These are phyloP conservation scores for Talaromyces adpressus DNA, from an alignment of 495 filamentous ascomycete genomes.

Conservation along the genomic window DNA sequence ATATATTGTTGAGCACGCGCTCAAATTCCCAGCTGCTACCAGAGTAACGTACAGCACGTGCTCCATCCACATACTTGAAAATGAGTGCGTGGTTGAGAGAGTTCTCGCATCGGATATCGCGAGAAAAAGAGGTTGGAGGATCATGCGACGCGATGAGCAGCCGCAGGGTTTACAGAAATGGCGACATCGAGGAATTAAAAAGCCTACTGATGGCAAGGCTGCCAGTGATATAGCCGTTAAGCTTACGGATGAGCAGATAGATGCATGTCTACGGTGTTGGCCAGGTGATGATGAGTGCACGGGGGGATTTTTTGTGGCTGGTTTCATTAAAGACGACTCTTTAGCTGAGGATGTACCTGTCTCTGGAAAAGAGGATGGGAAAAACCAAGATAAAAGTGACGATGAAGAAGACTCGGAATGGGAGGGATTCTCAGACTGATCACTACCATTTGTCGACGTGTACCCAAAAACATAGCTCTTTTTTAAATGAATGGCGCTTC, in stretches of 20 bases:
- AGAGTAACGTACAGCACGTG: constrained; percentile 90
- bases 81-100: constrained; percentile 72
- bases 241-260: constrained; percentile 46
- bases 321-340: constrained; percentile 48
- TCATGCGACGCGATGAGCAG: constrained; percentile 64
- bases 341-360: background rate
- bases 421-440: constrained; percentile 40
- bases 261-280: constrained; percentile 75
- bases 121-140: constrained; percentile 62
- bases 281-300: constrained; percentile 73
- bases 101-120: constrained; percentile 63
- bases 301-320: constrained; percentile 67
- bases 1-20: constrained; percentile 70
- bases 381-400: constrained; percentile 11
- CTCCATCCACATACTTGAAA: constrained; percentile 78
- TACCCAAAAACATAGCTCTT: background rate
- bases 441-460: background rate
- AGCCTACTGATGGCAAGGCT: constrained; percentile 20
- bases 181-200: constrained; percentile 55
- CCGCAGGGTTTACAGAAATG: constrained; percentile 63
- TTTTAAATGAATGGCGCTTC: background rate
- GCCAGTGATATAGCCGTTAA: constrained; percentile 14
- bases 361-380: background rate
- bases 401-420: constrained; percentile 30
- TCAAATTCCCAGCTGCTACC: constrained; percentile 68